Evolutionary conservation across 2,329 filamentous ascomycete species (phyloP), one percentile per base, ranked within the genome.

Genomic region (Nothophaeocryptopus gaeumannii): DNA sequence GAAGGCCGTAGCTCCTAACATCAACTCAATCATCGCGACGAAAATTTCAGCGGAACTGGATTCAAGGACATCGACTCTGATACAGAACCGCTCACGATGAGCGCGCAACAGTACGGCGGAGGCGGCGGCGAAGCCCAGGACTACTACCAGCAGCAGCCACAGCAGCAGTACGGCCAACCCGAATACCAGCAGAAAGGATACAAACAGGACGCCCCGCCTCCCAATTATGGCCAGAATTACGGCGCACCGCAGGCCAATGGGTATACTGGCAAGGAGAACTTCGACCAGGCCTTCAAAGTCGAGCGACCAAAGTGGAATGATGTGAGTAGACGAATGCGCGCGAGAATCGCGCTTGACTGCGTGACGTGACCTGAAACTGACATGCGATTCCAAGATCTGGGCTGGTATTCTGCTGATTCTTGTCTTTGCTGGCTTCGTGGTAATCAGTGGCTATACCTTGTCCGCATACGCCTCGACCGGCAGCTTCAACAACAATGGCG

Each of bases 301-400:
- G 81, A 88, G 44, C 84, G 76, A 56, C 89, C 89, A n/a, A 95
- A 92, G 69, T 96, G 80, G 72, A 89, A 96, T 63, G 92, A 97
- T 67, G 49, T 57, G 44, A 47, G 50, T 47, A 39, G 32, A 41
- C 16, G 16, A 13, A 42, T 43, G 34, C 5, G 15, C 29, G 26
- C 34, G 34, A n/a, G 13, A 36, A 29, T 2, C 13, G 13, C 34
- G 16, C 32, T 34, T 20, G 16, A 31, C 9, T 12, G 12, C 20
- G 32, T 30, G 30, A 16, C 16, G 49, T 43, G 16, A 39, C 34
- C 35, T 34, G 43, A 42, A 10, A 34, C 38, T 49, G 46, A 41
- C 36, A 15, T 13, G 14, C 35, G n/a, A 26, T 26, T 26, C 20
- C 30, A 32, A 53, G 50, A 66, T 88, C 20, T 96, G 91, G 92